Conservation (phyloP, 78 protist genomes). For the Emiliania huxleyi region DNA sequence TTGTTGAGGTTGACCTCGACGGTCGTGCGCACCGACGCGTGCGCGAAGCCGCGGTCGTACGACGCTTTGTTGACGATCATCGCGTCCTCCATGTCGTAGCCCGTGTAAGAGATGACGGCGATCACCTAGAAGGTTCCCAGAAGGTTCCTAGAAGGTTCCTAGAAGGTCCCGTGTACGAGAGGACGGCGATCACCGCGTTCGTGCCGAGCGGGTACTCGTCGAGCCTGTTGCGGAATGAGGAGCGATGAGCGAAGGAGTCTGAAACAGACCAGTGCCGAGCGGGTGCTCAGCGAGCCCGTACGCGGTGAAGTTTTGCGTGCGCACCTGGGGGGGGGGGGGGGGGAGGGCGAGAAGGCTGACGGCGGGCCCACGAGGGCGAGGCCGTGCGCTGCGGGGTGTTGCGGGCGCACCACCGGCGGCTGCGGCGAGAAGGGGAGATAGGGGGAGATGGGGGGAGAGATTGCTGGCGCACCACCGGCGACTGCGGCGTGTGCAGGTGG, state of each 20-base stretch:
- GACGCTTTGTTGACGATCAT: slow-evolving; percentile 87
- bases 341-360: too few species aligned
- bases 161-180: slow-evolving; percentile 92
- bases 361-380: too few species aligned
- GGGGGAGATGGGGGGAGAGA: too few species aligned
- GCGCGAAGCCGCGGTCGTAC: slow-evolving; percentile 93
- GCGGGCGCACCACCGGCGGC: too few species aligned
- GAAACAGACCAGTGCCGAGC: too few species aligned
- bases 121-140: slow-evolving; percentile 92
- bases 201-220: slow-evolving; percentile 94
- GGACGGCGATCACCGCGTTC: slow-evolving; percentile 96
- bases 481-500: slow-evolving; percentile 81
- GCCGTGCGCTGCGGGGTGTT: too few species aligned
- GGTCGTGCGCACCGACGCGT: slow-evolving; percentile 80
- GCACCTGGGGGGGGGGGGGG: too few species aligned
- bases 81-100: slow-evolving; percentile 87
- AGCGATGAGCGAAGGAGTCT: background rate
- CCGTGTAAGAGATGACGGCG: slow-evolving; percentile 91
- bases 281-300: too few species aligned
- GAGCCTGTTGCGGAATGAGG: slow-evolving; percentile 55
- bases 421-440: too few species aligned
- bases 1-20: slow-evolving; percentile 55
- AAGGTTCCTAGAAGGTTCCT: too few species aligned
- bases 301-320: slow-evolving; percentile 16
- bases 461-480: slow-evolving; percentile 70